These are phyloP conservation scores for Saccharomycopsis guyanensis DNA, from an alignment of 805 yeast species.

Conservation along the genomic window DNA sequence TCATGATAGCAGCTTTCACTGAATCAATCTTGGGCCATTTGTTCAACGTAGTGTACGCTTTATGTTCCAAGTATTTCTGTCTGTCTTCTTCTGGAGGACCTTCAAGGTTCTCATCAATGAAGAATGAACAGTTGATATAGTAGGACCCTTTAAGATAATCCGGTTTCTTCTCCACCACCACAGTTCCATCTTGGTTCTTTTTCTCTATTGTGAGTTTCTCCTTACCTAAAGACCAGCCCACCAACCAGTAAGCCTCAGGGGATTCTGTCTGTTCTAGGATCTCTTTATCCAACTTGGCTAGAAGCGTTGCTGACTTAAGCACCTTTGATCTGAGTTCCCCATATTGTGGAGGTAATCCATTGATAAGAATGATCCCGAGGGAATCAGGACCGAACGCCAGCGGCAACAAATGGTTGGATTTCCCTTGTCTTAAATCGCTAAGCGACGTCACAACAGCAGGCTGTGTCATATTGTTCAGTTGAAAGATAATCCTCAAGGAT, in stretches of 20 bases:
- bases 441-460: conserved; percentile 29
- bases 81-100: conserved; percentile 36
- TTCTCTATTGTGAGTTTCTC: conserved; percentile 39
- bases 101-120: conserved; percentile 34
- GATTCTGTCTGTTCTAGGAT: conserved; percentile 35
- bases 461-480: neutral
- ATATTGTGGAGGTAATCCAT: conserved; percentile 35
- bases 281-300: conserved; percentile 34
- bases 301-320: conserved; percentile 33
- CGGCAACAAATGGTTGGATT: conserved; percentile 28
- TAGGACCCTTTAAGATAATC: conserved; percentile 50
- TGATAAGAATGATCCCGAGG: conserved; percentile 45
- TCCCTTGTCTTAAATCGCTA: conserved; percentile 28
- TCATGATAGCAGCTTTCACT: conserved; percentile 21
- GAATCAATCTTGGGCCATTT: conserved; percentile 39
- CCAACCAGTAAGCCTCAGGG: conserved; percentile 44
- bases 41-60: conserved; percentile 42
- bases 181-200: conserved; percentile 23
- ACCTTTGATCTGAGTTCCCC: conserved; percentile 35
- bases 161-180: conserved; percentile 9
- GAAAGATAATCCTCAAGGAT: too few species aligned
- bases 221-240: conserved; percentile 57
- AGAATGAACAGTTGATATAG: conserved; percentile 52
- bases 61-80: conserved; percentile 29
- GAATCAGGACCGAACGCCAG: conserved; percentile 50